Evolutionary conservation across 2,329 filamentous ascomycete species (phyloP), one percentile per base, ranked within the genome.

Genomic region (Arthrobotrys musiformis): DNA sequence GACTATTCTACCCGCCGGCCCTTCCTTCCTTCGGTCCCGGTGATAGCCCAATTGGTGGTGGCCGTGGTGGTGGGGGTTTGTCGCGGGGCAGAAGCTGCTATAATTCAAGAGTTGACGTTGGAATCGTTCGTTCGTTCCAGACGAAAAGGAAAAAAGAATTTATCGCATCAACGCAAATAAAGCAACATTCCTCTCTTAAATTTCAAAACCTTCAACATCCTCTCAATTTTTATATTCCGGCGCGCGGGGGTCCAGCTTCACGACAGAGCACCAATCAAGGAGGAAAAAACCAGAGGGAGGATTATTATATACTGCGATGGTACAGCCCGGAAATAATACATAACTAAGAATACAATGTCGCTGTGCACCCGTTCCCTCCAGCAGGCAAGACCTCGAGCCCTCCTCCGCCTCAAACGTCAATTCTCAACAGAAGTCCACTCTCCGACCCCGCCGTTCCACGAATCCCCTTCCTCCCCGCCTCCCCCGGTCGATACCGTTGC

Each of bases 91-190:
- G 9, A 3, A 13, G 42, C 9, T 15, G 13, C 2, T 52, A n/a
- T n/a, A n/a, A n/a, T 56, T 42, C 4, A 42, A 42, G 40, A 42
- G 58, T 63, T 70, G 54, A 63, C 30, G 70, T 52, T 68, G 70
- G 19, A 48, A 7, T 8, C 9, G 1, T 5, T 46, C 17, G 42
- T 50, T 15, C 46, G 11, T 42, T 42, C n/a, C n/a, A 40, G 6
- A 40, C 52, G 22, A n/a, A 24, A 26, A 24, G 22, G 9, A 30
- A 44, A 46, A 52, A 28, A 48, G 50, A 13, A 56, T 76, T 76
- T 70, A 66, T 76, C 42, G 54, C 33, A 61, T 77, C 73, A 77
- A 77, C 73, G 52, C 73, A 64, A 52, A 60, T 61, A 58, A 64
- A 35, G 50, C 72, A 76, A 76, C 72, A 66, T 76, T 37, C 24